Conservation (phyloP, 768 basidiomycete species). For the Peribolospora baueri region DNA sequence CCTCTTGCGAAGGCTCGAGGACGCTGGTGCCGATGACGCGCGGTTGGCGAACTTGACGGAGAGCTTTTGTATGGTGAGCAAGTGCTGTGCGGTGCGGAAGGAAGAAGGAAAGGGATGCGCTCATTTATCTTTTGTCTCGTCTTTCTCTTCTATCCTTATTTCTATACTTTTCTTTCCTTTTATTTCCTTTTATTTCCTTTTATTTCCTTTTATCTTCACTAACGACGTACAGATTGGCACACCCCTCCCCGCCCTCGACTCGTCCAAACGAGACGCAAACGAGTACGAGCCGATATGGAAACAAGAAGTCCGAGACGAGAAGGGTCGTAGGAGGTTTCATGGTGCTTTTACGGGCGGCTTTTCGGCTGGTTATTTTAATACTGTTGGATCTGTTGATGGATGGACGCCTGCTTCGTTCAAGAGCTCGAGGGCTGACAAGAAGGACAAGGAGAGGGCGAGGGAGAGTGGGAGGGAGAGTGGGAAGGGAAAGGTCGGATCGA, state of each 20-base stretch:
- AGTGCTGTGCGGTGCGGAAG: neutral
- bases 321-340: slow-evolving; percentile 75
- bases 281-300: neutral
- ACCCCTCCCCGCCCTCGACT: neutral
- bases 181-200: no score
- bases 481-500: slow-evolving; percentile 31
- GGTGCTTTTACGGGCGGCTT: slow-evolving; percentile 97
- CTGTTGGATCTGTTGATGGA: slow-evolving; percentile 70
- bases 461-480: slow-evolving; percentile 15
- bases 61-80: neutral
- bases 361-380: slow-evolving; percentile 90
- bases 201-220: no score
- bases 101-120: neutral
- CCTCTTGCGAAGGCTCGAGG: no score
- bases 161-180: no score
- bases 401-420: slow-evolving; percentile 85
- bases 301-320: slow-evolving; percentile 62
- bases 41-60: neutral
- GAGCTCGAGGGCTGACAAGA: slow-evolving; percentile 57
- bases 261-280: neutral
- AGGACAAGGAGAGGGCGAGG: slow-evolving; percentile 1
- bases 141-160: no score
- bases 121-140: neutral
- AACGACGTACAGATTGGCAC: neutral
- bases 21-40: no score